Base-by-base conservation (phyloP, 768 basidiomycete genomes). In the Agaricus bisporus region DNA sequence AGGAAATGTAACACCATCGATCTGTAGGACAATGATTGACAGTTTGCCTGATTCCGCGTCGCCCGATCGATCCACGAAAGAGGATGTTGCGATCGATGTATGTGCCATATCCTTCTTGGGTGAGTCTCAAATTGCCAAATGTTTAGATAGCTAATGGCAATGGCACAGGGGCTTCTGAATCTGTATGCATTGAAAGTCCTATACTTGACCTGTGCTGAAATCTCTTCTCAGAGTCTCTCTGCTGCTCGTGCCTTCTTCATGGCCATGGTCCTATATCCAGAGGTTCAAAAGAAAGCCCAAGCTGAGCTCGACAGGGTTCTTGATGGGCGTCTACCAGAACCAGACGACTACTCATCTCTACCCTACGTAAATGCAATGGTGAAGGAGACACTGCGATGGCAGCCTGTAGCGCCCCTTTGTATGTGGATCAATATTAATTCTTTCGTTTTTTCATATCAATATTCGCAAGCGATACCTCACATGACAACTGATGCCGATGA, bases 281-380 rank as follows among this genome's bases (percentile, higher is more conserved):
- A 70, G 17, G 61, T 63, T 20, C 70, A 70, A 54, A 55, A 53
- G 12, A 67, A 56, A 39, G 74, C 71, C 0, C 76, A 76, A 51
- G 63, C 59, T 17, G 74, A 78, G 57, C 62, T 78, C 22, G 75
- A 76, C 55, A 18, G 25, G 0, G 63, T 77, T 7, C 58, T 76
- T 14, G 65, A 60, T 25, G 61, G 71, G 7, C 17, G 41, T 8
- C 58, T 76, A 3, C 76, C 75, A 1, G 60, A 61, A 3, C 66
- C 70, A 37, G 53, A 54, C 5, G 74, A 76, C 50, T 43, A 63
- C 35, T 47, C 49, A 2, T 43, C 58, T 35, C 60, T 77, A 10
- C 70, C 69, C 5, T 77, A 72, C 48, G 49, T 74, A 17, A 62
- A 66, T 39, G 64, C 65, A 1, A 51, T 72, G 6, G 49, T 72